These are phyloP conservation scores for Candida silvicultrix DNA, from an alignment of 805 yeast genomes.

Conservation along the genomic window DNA sequence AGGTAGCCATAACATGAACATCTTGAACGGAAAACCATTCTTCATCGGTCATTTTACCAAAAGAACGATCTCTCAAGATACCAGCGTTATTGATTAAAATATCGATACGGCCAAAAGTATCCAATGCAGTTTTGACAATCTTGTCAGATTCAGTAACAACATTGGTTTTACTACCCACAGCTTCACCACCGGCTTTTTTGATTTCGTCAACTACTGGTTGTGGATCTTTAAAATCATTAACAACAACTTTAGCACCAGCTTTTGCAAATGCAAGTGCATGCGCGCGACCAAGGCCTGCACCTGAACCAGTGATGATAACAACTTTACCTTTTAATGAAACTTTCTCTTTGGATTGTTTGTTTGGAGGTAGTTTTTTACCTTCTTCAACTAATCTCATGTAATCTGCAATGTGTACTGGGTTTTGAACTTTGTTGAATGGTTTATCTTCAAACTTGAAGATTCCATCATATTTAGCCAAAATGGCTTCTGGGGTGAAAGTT, in stretches of 20 bases:
- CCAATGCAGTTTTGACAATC: slow-evolving; percentile 72
- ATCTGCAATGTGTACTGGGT: slow-evolving; percentile 72
- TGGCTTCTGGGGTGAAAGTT: slow-evolving; percentile 78
- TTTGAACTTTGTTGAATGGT: slow-evolving; percentile 46
- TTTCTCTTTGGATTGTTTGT: slow-evolving; percentile 50
- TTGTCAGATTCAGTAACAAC: slow-evolving; percentile 70
- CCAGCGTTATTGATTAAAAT: slow-evolving; percentile 92
- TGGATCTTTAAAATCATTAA: slow-evolving; percentile 83
- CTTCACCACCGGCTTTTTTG: slow-evolving; percentile 63
- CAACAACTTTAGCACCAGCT: slow-evolving; percentile 93
- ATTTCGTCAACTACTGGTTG: slow-evolving; percentile 70
- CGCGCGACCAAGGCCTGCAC: slow-evolving; percentile 88
- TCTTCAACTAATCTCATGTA: slow-evolving; percentile 54
- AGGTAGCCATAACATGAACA: slow-evolving; percentile 82
- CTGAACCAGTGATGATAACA: slow-evolving; percentile 91
- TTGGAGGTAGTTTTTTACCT: slow-evolving; percentile 43
- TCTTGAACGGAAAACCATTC: slow-evolving; percentile 80
- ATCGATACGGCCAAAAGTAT: slow-evolving; percentile 77
- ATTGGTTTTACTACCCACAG: slow-evolving; percentile 79
- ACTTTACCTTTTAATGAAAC: slow-evolving; percentile 75
- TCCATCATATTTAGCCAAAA: slow-evolving; percentile 58
- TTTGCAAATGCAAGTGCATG: slow-evolving; percentile 82
- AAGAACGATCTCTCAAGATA: slow-evolving; percentile 83
- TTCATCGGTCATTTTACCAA: slow-evolving; percentile 72
- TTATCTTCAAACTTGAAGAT: slow-evolving; percentile 58